These are phyloP conservation scores for Xeromyces bisporus DNA, from an alignment of 495 filamentous ascomycete species.

Conservation along the genomic window DNA sequence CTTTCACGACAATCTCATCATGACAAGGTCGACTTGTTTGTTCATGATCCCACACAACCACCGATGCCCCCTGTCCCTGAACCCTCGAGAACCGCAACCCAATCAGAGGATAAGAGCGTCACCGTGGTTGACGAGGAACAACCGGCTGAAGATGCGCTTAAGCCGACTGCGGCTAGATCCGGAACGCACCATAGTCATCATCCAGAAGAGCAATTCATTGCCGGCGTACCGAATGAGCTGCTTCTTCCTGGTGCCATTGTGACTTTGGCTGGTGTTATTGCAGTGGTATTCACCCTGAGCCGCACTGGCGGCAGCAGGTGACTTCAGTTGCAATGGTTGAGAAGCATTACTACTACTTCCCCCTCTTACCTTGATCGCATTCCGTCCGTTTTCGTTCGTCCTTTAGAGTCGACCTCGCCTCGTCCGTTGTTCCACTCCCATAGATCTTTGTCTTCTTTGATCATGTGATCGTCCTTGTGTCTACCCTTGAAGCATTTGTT, in stretches of 20 bases:
- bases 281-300: slow-evolving; percentile 82
- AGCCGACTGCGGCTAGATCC: slow-evolving; percentile 22
- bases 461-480: neutral
- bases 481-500: neutral
- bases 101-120: slow-evolving; percentile 42
- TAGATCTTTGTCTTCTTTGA: too few species aligned
- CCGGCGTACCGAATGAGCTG: slow-evolving; percentile 87
- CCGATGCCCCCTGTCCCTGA: slow-evolving; percentile 52
- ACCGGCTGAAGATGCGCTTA: slow-evolving; percentile 38
- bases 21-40: slow-evolving; percentile 94
- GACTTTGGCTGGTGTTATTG: slow-evolving; percentile 85
- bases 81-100: slow-evolving; percentile 40
- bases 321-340: too few species aligned
- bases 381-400: neutral
- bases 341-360: neutral
- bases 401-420: neutral
- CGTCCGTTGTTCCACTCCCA: too few species aligned
- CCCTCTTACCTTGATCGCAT: neutral
- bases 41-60: slow-evolving; percentile 81
- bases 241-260: slow-evolving; percentile 87
- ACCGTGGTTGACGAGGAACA: slow-evolving; percentile 29
- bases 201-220: slow-evolving; percentile 52
- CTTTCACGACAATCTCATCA: slow-evolving; percentile 57
- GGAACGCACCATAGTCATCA: slow-evolving; percentile 23
- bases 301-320: slow-evolving; percentile 50